Base-by-base conservation (phyloP, 1,284 basidiomycete species). In the Singerocomus inundabilis region DNA sequence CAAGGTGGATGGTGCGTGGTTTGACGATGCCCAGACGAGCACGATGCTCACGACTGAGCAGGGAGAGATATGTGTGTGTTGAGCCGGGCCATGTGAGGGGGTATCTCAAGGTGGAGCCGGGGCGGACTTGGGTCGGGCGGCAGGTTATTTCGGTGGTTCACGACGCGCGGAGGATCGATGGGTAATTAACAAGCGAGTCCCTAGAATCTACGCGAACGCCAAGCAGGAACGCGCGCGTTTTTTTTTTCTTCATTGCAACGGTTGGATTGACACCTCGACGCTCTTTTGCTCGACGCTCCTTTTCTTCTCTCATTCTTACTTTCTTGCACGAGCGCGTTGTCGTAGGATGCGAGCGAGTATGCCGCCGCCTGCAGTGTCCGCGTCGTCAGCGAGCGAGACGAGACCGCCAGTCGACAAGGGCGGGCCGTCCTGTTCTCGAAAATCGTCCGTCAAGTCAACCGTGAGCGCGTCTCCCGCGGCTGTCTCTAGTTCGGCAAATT, bases 51-150 rank as follows among this genome's bases (percentile, higher is more conserved):
- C 33, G 21, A 16, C 11, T 15, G 16, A 3, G 12, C 52, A 93
- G 87, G 91, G 81, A 91, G 57, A 78, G 71, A 49, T 94, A 82
- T 62, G 77, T 93, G 32, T 94, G 92, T 57, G 82, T 93, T 44
- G 92, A 96, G 70, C 93, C 93, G 9, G 93, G 93, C 21, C 79
- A 79, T 66, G 92, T 92, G 4, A 70, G 78, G 39, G 85, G 85
- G 11, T 90, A 81, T 61, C 77, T 76, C 13, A 67, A 66, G 46
- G 64, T 93, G 21, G 73, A 74, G 35, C 73, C 84, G 2, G 85
- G 84, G 16, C 71, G 81, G 63, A 80, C 78, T 36, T 93, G 90
- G 85, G 70, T 81, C 31, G 90, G 88, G 2, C 80, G 83, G 56
- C 91, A 94, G 62, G 75, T 79, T 2, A 57, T 93, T 24, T 74